These are phyloP conservation scores for Cytospora paraplurivora DNA, from an alignment of 2,329 filamentous ascomycete species.

Conservation along the genomic window DNA sequence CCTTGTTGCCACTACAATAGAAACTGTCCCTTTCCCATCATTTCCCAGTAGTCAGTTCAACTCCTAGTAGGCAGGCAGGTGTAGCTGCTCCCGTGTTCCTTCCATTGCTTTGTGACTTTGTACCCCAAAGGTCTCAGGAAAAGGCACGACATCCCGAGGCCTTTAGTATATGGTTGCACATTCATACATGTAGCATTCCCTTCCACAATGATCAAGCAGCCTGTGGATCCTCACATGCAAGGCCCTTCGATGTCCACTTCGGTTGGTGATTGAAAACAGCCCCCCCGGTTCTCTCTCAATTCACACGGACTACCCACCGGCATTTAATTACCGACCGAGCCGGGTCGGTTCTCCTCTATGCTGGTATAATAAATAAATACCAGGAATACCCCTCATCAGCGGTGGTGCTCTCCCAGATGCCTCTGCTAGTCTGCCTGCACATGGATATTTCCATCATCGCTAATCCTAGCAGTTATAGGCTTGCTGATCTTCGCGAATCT, in stretches of 20 bases:
- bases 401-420: background rate
- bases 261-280: too few species aligned
- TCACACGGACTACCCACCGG: too few species aligned
- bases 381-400: background rate
- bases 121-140: background rate
- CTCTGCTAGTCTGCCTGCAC: background rate
- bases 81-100: background rate
- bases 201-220: background rate
- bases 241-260: too few species aligned
- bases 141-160: background rate
- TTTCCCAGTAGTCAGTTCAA: background rate
- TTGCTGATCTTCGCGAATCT: constrained; percentile 19
- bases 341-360: too few species aligned
- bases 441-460: background rate
- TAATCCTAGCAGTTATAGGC: background rate
- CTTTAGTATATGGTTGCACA: background rate
- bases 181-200: background rate
- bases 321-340: too few species aligned
- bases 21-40: background rate
- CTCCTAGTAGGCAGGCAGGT: too few species aligned
- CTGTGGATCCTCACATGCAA: background rate
- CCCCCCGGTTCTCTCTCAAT: too few species aligned
- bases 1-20: too few species aligned
- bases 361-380: background rate
- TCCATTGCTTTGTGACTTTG: background rate